Conservation (phyloP, 2,329 filamentous ascomycete genomes). For the Aspergillus sergii region DNA sequence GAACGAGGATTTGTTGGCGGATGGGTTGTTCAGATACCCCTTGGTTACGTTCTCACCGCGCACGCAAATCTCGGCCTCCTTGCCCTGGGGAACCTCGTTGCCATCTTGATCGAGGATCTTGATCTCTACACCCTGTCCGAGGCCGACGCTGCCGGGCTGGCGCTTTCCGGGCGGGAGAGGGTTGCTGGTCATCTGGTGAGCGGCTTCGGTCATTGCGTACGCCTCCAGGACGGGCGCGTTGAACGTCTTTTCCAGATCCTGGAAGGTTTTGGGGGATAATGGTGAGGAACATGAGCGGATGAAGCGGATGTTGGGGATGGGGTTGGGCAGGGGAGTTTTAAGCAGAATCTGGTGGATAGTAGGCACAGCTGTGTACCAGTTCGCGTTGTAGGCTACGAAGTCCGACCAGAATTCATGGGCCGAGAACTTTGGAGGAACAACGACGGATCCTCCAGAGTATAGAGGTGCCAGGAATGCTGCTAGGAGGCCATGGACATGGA, state of each 20-base stretch:
- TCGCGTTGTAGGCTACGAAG: constrained; percentile 72
- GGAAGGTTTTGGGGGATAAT: constrained; percentile 77
- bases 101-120: constrained; percentile 73
- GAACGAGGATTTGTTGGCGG: constrained; percentile 74
- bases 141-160: constrained; percentile 78
- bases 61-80: constrained; percentile 81
- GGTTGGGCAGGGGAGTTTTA: constrained; percentile 68
- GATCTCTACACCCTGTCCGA: constrained; percentile 82
- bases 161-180: constrained; percentile 70
- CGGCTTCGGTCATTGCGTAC: constrained; percentile 90
- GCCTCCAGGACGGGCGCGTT: constrained; percentile 82
- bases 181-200: constrained; percentile 58
- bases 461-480: constrained; percentile 80
- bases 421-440: constrained; percentile 79
- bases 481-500: constrained; percentile 87
- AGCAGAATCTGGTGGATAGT: constrained; percentile 90
- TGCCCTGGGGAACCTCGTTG: constrained; percentile 67
- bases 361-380: constrained; percentile 92
- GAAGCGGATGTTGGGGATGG: constrained; percentile 75
- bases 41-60: constrained; percentile 79
- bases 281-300: constrained; percentile 87
- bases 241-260: constrained; percentile 75
- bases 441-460: constrained; percentile 72
- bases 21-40: constrained; percentile 81
- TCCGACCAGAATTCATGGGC: constrained; percentile 81